A percentile compares a stretch with the other conserved stretches of the same genome.
These are phyloP conservation scores for Cunninghamia lanceolata DNA, from an alignment of 75 land plant genomes.

Conservation along the genomic window DNA sequence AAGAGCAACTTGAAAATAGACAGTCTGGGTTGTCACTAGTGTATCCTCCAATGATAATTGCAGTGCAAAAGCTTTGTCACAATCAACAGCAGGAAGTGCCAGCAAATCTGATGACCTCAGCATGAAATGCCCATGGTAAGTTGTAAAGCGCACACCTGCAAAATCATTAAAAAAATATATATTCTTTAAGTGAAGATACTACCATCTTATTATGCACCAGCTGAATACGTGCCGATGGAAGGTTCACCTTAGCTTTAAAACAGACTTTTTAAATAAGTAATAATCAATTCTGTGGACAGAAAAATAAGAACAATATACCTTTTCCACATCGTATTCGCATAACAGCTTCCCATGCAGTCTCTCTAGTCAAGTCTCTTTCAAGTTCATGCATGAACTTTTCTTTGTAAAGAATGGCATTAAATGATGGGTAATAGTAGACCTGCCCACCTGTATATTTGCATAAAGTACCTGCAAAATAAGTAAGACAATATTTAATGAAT, in stretches of 20 bases:
- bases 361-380: constrained; percentile 86
- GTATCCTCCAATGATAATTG: constrained; percentile 88
- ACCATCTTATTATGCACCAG: neutral
- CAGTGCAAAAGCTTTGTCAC: constrained; percentile 96
- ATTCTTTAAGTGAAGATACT: neutral
- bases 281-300: neutral
- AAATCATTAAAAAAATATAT: constrained; percentile 10
- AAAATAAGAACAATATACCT: constrained; percentile 50
- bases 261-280: neutral
- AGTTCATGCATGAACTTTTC: constrained; percentile 85
- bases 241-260: neutral
- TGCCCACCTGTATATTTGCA: constrained; percentile 97
- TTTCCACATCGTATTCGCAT: constrained; percentile 96
- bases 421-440: constrained; percentile 84
- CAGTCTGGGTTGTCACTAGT: constrained; percentile 67
- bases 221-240: neutral
- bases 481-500: neutral
- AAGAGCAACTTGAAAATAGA: constrained; percentile 96
- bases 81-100: constrained; percentile 98
- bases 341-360: constrained; percentile 99
- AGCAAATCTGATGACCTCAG: constrained; percentile 84
- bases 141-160: constrained; percentile 75
- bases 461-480: constrained; percentile 53
- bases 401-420: constrained; percentile 51
- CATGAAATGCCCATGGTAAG: constrained; percentile 98